Base-by-base conservation (phyloP, 2,329 filamentous ascomycete genomes). In the Monilinia fructigena region DNA sequence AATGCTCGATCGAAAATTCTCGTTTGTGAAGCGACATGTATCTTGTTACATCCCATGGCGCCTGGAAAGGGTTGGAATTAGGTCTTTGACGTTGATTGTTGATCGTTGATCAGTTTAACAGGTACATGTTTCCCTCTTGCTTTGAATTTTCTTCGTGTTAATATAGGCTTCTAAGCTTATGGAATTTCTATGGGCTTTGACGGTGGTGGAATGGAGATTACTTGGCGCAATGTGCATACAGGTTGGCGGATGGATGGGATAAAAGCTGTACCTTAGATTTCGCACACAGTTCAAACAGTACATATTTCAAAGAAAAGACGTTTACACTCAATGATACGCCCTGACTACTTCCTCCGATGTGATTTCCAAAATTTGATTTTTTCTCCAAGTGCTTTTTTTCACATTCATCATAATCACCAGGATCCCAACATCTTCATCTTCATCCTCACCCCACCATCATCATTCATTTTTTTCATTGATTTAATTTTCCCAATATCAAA, bases 221-320 rank as follows among this genome's bases (percentile, higher is more conserved):
- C n/a, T 47, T 59, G 42, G 42, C 14, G 42, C 14, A 45, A 2
- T 28, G 28, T 48, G 18, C 31, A 60, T 48, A 35, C 11, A 47
- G 20, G 47, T 60, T 35, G 42, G 42, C 47, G 18, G n/a, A 48
- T 60, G 56, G 42, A 31, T 59, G 55, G 42, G 47, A 59, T 10
- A n/a, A 47, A 35, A 35, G 26, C 56, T 35, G 56, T 60, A 48
- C 18, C 42, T 48, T 60, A 60, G 42, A 60, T 60, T 23, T 23
- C 7, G 20, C 12, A 38, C 7, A 23, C 12, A 38, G 47, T 59
- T 59, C 28, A 48, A 4, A 48, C 4, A n/a, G 42, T 60, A 31
- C 12, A 60, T 59, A 35, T 10, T n/a, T 47, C 12, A 60, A 23
- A 38, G 45, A 60, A 60, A 38, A 38, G 3, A 50, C n/a, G 35